Conservation (phyloP, 805 yeast genomes). For the Vanderwaltozyma polyspora region DNA sequence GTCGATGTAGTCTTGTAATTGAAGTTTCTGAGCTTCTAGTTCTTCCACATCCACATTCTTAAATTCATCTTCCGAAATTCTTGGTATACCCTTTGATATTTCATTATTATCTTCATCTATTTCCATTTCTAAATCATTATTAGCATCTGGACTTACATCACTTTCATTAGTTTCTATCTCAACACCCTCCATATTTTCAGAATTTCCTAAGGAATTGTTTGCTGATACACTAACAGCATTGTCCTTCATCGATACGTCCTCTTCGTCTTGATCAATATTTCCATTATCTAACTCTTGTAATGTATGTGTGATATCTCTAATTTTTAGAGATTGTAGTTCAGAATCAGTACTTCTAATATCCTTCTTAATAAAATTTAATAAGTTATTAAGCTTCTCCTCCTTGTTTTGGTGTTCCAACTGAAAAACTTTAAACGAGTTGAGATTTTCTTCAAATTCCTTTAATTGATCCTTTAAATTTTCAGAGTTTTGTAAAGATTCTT, state of each 20-base stretch:
- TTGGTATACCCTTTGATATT: constrained; percentile 27
- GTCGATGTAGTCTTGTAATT: constrained; percentile 44
- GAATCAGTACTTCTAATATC: constrained; percentile 31
- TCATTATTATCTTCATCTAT: constrained; percentile 23
- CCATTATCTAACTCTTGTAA: constrained; percentile 5
- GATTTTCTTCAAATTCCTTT: constrained; percentile 31
- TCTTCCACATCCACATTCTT: constrained; percentile 35
- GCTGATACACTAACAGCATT: no score
- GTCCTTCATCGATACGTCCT: no score
- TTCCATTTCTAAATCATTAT: constrained; percentile 14
- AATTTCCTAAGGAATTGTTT: no score
- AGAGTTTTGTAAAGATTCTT: constrained; percentile 30
- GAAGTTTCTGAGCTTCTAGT: constrained; percentile 41
- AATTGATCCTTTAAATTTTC: constrained; percentile 32
- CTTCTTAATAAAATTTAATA: constrained; percentile 30
- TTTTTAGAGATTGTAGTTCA: constrained; percentile 33
- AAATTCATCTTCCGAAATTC: constrained; percentile 42
- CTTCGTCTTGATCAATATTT: no score
- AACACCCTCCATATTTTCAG: no score
- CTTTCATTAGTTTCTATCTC: no score
- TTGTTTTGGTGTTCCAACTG: constrained; percentile 59
- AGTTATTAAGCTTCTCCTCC: constrained; percentile 43
- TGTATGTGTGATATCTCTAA: constrained; percentile 41
- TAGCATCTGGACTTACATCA: no score
- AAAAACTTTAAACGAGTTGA: constrained; percentile 47